Base-by-base conservation (phyloP, 2,329 filamentous ascomycete genomes). In the Xylaria sp. region DNA sequence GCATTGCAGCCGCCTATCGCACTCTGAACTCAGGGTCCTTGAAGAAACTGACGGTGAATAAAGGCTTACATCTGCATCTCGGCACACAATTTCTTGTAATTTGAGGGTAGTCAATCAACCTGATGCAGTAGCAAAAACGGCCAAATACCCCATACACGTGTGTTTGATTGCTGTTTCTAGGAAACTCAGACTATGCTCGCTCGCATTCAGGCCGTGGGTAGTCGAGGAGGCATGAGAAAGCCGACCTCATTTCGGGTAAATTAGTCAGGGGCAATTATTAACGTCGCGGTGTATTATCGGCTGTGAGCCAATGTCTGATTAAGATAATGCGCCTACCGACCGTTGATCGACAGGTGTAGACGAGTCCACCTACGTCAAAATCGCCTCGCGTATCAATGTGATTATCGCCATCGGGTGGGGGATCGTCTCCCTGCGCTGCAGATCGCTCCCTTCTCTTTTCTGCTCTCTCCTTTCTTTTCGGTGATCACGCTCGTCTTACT, bases 81-180 rank as follows among this genome's bases (percentile, higher is more conserved):
- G 9, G 13, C 15, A 23, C 50, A 5, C 2, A 51, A 13, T 41
- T 32, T 7, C 8, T 41, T 25, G 2, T 46, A 46, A 6, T 18
- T 46, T 4, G 18, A n/a, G 13, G 20, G 25, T 0, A 9, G 20
- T 56, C 25, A 23, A 28, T 28, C 48, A 18, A 20, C 12, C 23
- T 25, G 2, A 37, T 20, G 23, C 18, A n/a, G 18, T n/a, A n/a
- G n/a, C 4, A 44, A 15, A 46, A 23, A 37, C 32, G 8, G 12
- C n/a, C 41, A 46, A 56, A 41, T 23, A 58, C 13, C 5, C 8
- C 32, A 55, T 65, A 46, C 15, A 10, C 7, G 23, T 54, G 54
- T 59, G 60, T 70, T 70, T 70, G 37, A 63, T 60, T 63, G 59
- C 55, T 46, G 50, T 61, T 57, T 52, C 28, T 18, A 20, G 23